A percentile compares a stretch with the other conserved stretches of the same genome.
Evolutionary conservation across 208 protist genomes (phyloP).

Genomic region (Crithidia acanthocephali): DNA sequence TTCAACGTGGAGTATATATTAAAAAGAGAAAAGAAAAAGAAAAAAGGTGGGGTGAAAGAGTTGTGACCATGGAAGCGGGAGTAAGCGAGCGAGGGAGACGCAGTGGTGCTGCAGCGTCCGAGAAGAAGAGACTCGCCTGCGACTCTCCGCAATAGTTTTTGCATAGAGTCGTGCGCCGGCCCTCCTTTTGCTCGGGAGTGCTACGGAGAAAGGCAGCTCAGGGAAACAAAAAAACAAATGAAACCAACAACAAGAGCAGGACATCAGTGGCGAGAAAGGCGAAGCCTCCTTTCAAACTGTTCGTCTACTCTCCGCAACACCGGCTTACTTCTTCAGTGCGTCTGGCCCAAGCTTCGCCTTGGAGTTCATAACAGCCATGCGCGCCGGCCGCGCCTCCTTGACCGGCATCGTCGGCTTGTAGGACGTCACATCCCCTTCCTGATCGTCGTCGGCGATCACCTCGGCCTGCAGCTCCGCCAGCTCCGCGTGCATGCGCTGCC

Average conservation of each 20-base stretch:
- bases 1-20: no score
- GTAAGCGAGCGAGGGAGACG: no score
- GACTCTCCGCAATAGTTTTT: no score
- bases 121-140: no score
- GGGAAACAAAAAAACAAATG: neutral
- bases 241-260: neutral
- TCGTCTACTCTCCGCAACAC: neutral
- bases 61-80: no score
- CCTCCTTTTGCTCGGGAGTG: no score
- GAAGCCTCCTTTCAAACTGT: neutral
- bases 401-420: slow-evolving; percentile 61
- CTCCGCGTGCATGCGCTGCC: slow-evolving; percentile 61
- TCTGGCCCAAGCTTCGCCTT: slow-evolving; percentile 70
- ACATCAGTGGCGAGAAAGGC: neutral
- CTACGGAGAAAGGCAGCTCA: no score
- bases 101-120: no score
- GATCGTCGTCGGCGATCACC: slow-evolving; percentile 54
- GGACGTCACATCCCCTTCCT: slow-evolving; percentile 75
- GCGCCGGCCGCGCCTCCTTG: slow-evolving; percentile 33
- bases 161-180: no score
- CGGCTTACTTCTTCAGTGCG: slow-evolving; percentile 55
- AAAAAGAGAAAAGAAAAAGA: slow-evolving; percentile 5
- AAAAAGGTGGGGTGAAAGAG: neutral
- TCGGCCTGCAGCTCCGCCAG: slow-evolving; percentile 65
- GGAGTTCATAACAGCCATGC: slow-evolving; percentile 77